Evolutionary conservation across 1,284 basidiomycete genomes (phyloP).

Genomic region (Gymnopus androsaceus): DNA sequence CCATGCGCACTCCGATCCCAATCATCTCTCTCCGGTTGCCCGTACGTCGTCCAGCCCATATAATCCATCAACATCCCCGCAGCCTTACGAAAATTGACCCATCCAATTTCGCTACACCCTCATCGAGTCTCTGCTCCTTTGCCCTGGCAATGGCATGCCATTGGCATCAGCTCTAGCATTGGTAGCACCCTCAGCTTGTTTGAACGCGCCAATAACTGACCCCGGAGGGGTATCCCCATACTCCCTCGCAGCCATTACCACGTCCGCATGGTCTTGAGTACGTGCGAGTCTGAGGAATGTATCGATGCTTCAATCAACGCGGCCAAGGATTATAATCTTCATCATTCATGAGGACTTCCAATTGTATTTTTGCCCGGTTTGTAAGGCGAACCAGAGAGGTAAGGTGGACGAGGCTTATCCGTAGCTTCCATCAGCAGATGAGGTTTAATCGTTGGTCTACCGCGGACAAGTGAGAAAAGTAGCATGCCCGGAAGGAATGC

Average conservation of each 20-base stretch:
- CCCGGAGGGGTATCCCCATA: slow-evolving; percentile 49
- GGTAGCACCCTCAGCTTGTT: slow-evolving; percentile 22
- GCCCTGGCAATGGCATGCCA: no score
- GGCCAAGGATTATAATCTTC: slow-evolving; percentile 60
- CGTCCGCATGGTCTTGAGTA: slow-evolving; percentile 60
- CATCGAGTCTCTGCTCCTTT: slow-evolving; percentile 43
- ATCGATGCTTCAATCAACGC: slow-evolving; percentile 52
- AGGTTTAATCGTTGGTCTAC: slow-evolving; percentile 59
- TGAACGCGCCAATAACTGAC: slow-evolving; percentile 48
- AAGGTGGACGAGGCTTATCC: slow-evolving; percentile 42
- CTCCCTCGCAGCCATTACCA: slow-evolving; percentile 49
- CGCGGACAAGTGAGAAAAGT: slow-evolving; percentile 49
- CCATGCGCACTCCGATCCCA: slow-evolving; percentile 70
- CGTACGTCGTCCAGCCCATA: slow-evolving; percentile 63
- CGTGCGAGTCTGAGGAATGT: slow-evolving; percentile 63
- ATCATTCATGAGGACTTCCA: slow-evolving; percentile 37
- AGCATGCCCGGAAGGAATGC: slow-evolving; percentile 49
- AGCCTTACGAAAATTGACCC: slow-evolving; percentile 66
- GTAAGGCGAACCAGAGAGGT: slow-evolving; percentile 16
- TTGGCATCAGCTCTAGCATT: no score
- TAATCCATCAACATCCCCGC: slow-evolving; percentile 63
- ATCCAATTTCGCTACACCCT: slow-evolving; percentile 51
- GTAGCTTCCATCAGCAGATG: slow-evolving; percentile 58
- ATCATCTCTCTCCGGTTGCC: slow-evolving; percentile 42
- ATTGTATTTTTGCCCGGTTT: slow-evolving; percentile 26